A percentile compares a stretch with the other conserved stretches of the same genome.
Conservation (phyloP, 164 flowering plant genomes). For the Piper betle region DNA sequence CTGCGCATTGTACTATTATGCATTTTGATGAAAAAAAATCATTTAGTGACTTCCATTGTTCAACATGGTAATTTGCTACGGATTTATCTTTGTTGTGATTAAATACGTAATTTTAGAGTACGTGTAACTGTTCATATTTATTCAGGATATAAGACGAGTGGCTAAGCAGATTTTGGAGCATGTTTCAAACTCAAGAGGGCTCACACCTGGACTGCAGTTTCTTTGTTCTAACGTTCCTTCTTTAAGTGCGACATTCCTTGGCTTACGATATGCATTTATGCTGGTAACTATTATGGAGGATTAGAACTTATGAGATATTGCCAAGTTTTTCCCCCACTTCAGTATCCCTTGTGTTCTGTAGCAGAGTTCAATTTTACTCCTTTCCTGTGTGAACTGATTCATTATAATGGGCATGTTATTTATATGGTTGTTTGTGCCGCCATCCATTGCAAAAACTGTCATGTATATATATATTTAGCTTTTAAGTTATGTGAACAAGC, state of each 20-base stretch:
- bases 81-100: neutral
- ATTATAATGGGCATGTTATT: no score
- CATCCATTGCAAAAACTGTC: no score
- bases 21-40: no score
- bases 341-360: neutral
- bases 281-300: constrained; percentile 28
- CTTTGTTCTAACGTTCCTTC: constrained; percentile 58
- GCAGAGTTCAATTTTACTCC: no score
- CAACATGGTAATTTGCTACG: neutral
- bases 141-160: constrained; percentile 72
- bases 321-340: neutral
- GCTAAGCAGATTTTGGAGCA: constrained; percentile 68
- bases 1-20: no score
- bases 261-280: constrained; percentile 58
- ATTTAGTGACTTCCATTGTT: no score
- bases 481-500: neutral
- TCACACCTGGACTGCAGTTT: constrained; percentile 63
- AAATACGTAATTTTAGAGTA: neutral
- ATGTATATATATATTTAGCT: neutral
- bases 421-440: no score
- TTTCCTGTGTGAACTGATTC: no score
- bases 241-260: constrained; percentile 39
- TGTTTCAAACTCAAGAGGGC: constrained; percentile 60
- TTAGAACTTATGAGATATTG: neutral
- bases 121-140: constrained; percentile 3